Evolutionary conservation across 768 basidiomycete species (phyloP).

Genomic region (Trametes villosa): DNA sequence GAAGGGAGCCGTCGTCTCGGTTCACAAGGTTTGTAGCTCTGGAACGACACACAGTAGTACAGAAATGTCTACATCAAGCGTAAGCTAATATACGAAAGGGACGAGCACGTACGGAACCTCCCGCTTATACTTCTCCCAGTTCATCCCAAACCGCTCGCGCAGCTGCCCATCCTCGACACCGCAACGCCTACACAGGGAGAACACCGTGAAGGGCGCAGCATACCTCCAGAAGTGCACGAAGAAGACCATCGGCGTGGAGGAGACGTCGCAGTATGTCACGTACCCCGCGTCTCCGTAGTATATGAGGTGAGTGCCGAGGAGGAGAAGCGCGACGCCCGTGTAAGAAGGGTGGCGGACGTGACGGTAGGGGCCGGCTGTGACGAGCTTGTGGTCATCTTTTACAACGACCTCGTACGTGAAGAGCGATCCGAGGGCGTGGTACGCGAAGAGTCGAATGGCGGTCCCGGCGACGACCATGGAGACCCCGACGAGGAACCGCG

Average conservation of each 20-base stretch:
- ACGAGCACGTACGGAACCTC: constrained; percentile 26
- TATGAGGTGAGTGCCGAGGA: constrained; percentile 15
- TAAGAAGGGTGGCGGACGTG: constrained; percentile 26
- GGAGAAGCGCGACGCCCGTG: constrained; percentile 10
- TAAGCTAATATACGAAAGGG: constrained; percentile 27
- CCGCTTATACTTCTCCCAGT: constrained; percentile 29
- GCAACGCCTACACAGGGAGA: constrained; percentile 24
- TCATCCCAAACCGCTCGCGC: constrained; percentile 23
- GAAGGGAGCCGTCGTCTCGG: too few relatives aligned
- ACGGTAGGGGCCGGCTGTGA: constrained; percentile 22
- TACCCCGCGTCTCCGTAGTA: constrained; percentile 1
- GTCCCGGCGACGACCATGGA: neutral
- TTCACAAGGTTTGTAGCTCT: too few relatives aligned
- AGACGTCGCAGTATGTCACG: constrained; percentile 3
- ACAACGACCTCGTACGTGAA: constrained; percentile 25
- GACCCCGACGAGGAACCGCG: constrained; percentile 1
- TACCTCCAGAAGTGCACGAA: neutral
- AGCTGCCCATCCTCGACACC: constrained; percentile 29
- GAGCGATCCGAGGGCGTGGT: constrained; percentile 14
- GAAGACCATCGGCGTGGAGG: neutral
- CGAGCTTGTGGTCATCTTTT: constrained; percentile 15
- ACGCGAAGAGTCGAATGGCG: neutral
- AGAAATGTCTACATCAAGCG: too few relatives aligned
- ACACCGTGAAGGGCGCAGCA: neutral
- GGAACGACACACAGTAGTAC: too few relatives aligned